These are phyloP conservation scores for Novymonas esmeraldas DNA, from an alignment of 208 protist genomes.

Conservation along the genomic window DNA sequence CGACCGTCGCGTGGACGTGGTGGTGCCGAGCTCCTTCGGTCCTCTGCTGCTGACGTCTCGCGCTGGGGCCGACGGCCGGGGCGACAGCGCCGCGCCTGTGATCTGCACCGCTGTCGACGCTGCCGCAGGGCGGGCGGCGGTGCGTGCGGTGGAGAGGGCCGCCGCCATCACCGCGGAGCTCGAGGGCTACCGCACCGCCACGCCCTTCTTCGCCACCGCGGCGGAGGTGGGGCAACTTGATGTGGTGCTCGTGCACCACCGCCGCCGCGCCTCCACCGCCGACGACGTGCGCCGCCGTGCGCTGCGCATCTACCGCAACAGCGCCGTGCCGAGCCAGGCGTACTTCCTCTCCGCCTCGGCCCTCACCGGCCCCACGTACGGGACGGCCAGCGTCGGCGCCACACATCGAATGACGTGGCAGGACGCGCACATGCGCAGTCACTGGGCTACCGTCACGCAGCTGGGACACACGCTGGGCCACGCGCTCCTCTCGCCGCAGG, in stretches of 20 bases:
- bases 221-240: slow-evolving; percentile 38
- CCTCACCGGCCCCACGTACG: slow-evolving; percentile 38
- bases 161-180: background rate
- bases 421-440: slow-evolving; percentile 58
- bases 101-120: slow-evolving; percentile 26
- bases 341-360: slow-evolving; percentile 53
- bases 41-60: slow-evolving; percentile 51
- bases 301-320: slow-evolving; percentile 39
- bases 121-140: slow-evolving; percentile 1
- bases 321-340: slow-evolving; percentile 26
- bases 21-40: slow-evolving; percentile 66
- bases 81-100: slow-evolving; percentile 1
- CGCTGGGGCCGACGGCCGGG: too few species aligned
- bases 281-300: background rate
- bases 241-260: slow-evolving; percentile 42
- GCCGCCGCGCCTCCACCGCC: background rate
- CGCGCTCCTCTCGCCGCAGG: slow-evolving; percentile 36
- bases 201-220: slow-evolving; percentile 57
- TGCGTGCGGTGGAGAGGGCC: slow-evolving; percentile 22
- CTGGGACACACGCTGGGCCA: slow-evolving; percentile 34
- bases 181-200: slow-evolving; percentile 30
- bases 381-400: slow-evolving; percentile 37
- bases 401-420: slow-evolving; percentile 67
- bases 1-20: slow-evolving; percentile 59
- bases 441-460: slow-evolving; percentile 47